Evolutionary conservation across 495 filamentous ascomycete genomes (phyloP).

Genomic region (Lineolata rhizophorae): DNA sequence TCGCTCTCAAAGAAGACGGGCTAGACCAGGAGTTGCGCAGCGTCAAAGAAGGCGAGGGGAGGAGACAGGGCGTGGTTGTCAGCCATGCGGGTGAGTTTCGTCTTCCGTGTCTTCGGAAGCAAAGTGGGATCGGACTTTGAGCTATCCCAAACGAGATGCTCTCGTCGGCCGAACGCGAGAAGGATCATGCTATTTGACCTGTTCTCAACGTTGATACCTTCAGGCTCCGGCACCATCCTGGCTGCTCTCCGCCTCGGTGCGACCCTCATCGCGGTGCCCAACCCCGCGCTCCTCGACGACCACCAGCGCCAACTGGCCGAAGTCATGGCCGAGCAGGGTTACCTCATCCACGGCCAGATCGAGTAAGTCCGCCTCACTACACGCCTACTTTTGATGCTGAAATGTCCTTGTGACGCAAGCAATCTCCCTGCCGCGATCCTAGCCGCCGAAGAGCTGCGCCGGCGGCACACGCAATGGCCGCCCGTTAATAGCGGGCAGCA

Average conservation of each 20-base stretch:
- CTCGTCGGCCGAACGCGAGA: too few relatives aligned
- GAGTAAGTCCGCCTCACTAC: conserved; percentile 26
- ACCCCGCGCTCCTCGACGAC: conserved; percentile 62
- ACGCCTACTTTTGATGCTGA: background rate
- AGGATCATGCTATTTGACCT: conserved; percentile 2
- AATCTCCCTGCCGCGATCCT: conserved; percentile 23
- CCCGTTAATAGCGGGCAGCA: conserved; percentile 22
- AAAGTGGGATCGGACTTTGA: too few relatives aligned
- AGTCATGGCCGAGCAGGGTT: conserved; percentile 43
- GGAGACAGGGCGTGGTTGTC: conserved; percentile 44
- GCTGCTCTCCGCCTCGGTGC: conserved; percentile 47
- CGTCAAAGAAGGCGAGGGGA: conserved; percentile 17
- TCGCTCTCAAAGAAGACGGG: conserved; percentile 40
- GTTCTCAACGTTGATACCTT: background rate
- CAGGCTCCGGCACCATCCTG: conserved; percentile 78
- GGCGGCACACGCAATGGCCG: conserved; percentile 24
- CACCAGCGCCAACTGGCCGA: conserved; percentile 76
- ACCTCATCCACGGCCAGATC: conserved; percentile 41
- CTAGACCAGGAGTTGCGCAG: conserved; percentile 33
- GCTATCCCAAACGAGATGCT: too few relatives aligned
- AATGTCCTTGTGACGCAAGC: conserved; percentile 12
- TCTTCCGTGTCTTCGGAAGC: background rate
- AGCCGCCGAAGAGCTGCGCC: conserved; percentile 22
- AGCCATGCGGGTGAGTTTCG: conserved; percentile 56
- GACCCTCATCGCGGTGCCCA: conserved; percentile 69